Percentiles rank a stretch among this genome's conserved stretches.
These are phyloP conservation scores for Xerocomus minutiporus DNA, from an alignment of 1,284 basidiomycete genomes.

Conservation along the genomic window DNA sequence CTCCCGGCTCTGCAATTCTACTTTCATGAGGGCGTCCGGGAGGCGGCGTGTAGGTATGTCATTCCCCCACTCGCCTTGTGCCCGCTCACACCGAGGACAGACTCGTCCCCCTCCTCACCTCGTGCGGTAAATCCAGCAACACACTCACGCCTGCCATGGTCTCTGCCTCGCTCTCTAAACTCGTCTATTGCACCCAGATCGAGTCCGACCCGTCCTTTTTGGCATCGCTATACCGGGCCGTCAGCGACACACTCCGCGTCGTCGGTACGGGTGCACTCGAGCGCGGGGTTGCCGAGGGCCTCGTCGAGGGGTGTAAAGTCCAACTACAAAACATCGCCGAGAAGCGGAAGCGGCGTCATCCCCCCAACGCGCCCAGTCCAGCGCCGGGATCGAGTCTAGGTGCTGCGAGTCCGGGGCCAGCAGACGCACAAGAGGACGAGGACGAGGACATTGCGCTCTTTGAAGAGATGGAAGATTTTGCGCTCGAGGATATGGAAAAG, in stretches of 20 bases:
- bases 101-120: slow-evolving; percentile 66
- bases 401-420: slow-evolving; percentile 16
- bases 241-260: slow-evolving; percentile 36
- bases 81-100: slow-evolving; percentile 33
- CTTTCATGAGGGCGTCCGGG: slow-evolving; percentile 79
- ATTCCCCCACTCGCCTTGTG: background rate
- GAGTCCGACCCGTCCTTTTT: slow-evolving; percentile 52
- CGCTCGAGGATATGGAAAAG: slow-evolving; percentile 69
- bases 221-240: slow-evolving; percentile 52
- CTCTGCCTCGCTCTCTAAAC: slow-evolving; percentile 59
- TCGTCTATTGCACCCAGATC: slow-evolving; percentile 60
- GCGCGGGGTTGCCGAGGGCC: too few species aligned
- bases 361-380: background rate
- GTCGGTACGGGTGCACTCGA: too few species aligned
- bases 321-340: too few species aligned
- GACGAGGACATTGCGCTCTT: slow-evolving; percentile 45
- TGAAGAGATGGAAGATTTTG: slow-evolving; percentile 31
- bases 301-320: too few species aligned
- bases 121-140: slow-evolving; percentile 60
- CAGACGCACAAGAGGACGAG: slow-evolving; percentile 25
- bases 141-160: slow-evolving; percentile 37
- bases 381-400: background rate
- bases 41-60: slow-evolving; percentile 44
- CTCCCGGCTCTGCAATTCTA: slow-evolving; percentile 68
- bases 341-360: slow-evolving; percentile 30